phyloP scores from a whole-genome alignment of 2,329 filamentous ascomycete species.

The Aspergillus neoniger region DNA sequence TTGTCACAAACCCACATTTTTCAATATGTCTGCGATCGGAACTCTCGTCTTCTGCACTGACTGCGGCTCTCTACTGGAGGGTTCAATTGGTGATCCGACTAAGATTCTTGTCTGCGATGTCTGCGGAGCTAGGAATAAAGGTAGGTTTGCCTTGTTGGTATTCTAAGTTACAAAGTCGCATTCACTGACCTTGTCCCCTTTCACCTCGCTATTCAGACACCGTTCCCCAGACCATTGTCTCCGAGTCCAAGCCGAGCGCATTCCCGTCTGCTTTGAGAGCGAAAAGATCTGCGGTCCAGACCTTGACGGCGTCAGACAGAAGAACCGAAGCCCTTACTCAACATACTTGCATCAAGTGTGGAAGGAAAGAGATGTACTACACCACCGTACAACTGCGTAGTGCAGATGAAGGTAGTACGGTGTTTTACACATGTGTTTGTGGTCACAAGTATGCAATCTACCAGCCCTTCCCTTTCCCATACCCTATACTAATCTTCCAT shows the following conservation, averaged over 20 bases:
- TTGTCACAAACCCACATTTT: not conserved
- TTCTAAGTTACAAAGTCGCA: not conserved
- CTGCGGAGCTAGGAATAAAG: conserved; percentile 82
- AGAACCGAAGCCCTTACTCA: conserved; percentile 70
- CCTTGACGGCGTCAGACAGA: conserved; percentile 74
- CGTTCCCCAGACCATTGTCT: conserved; percentile 73
- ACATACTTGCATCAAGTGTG: conserved; percentile 78
- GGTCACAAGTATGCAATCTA: conserved; percentile 68
- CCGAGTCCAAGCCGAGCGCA: conserved; percentile 81
- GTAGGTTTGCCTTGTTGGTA: conserved; percentile 47
- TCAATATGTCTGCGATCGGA: conserved; percentile 79
- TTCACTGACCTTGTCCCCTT: not conserved
- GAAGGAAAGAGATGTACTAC: conserved; percentile 77
- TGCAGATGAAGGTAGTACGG: conserved; percentile 91
- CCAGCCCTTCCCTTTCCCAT: not conserved
- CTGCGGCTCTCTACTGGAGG: conserved; percentile 86
- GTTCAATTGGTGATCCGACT: conserved; percentile 73
- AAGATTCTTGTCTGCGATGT: conserved; percentile 79
- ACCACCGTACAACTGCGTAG: conserved; percentile 82
- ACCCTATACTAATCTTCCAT: conserved; percentile 21
- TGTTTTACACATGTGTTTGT: conserved; percentile 88
- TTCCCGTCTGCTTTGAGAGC: conserved; percentile 89
- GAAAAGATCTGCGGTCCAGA: conserved; percentile 83
- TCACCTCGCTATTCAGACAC: conserved; percentile 57
- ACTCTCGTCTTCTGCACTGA: conserved; percentile 90